phyloP scores from a whole-genome alignment of 1,284 basidiomycete genomes.

The Trichosporon inkin region DNA sequence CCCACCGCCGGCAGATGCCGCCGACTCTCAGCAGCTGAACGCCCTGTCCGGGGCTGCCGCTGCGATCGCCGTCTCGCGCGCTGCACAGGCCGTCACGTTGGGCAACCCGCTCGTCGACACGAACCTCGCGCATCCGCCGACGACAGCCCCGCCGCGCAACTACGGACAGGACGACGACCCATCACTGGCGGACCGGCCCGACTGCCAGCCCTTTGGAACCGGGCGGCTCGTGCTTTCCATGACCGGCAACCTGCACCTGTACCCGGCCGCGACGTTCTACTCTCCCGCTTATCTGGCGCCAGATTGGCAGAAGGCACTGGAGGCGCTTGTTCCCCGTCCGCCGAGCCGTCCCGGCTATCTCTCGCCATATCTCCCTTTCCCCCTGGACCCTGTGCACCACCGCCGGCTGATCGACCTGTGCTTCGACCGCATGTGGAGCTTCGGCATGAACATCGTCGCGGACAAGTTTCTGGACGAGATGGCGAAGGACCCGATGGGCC shows the following conservation, averaged over 20 bases:
- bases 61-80: neutral
- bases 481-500: conserved; percentile 18
- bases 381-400: conserved; percentile 24
- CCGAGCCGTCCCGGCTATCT: conserved; percentile 22
- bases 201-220: conserved; percentile 22
- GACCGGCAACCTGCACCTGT: conserved; percentile 27
- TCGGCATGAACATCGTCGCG: conserved; percentile 22
- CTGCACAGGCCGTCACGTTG: neutral
- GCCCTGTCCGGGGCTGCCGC: neutral
- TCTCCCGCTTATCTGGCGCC: conserved; percentile 23
- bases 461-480: conserved; percentile 26
- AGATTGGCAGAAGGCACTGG: conserved; percentile 24
- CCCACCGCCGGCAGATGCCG: neutral
- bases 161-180: neutral
- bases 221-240: conserved; percentile 23
- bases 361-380: conserved; percentile 28
- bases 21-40: neutral
- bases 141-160: neutral
- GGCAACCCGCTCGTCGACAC: conserved; percentile 7
- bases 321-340: conserved; percentile 11
- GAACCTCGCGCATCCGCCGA: conserved; percentile 1
- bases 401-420: conserved; percentile 19
- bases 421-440: conserved; percentile 22
- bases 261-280: conserved; percentile 29
- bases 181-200: neutral